Conservation (phyloP, 352 stramenopile genomes). For the Pythium scleroteichum region DNA sequence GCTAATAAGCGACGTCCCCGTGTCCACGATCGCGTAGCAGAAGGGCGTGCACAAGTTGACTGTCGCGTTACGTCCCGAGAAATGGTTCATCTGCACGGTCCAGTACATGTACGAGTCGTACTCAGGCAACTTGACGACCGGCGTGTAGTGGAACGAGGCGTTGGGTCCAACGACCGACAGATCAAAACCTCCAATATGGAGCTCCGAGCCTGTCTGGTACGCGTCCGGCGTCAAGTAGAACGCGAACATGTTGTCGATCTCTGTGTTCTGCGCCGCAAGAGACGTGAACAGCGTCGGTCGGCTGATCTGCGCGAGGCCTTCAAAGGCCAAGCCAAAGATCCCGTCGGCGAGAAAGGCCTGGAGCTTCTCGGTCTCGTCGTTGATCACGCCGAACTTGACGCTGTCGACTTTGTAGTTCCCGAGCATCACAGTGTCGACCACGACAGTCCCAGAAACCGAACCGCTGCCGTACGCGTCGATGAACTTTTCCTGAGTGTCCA, state of each 20-base stretch:
- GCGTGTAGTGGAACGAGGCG: constrained; percentile 88
- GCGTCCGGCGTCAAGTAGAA: constrained; percentile 86
- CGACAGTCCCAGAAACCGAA: constrained; percentile 74
- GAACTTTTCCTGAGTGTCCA: constrained; percentile 76
- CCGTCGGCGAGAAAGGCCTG: constrained; percentile 86
- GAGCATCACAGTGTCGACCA: constrained; percentile 70
- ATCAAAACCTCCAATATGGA: constrained; percentile 87
- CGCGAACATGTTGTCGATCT: constrained; percentile 85
- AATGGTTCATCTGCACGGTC: constrained; percentile 78
- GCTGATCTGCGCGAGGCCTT: constrained; percentile 86
- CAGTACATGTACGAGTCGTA: constrained; percentile 86
- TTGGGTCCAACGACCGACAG: constrained; percentile 77
- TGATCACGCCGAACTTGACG: constrained; percentile 77
- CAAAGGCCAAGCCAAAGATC: constrained; percentile 85
- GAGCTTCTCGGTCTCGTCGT: constrained; percentile 66
- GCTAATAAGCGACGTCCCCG: constrained; percentile 85
- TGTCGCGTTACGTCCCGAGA: constrained; percentile 29
- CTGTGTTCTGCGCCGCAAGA: constrained; percentile 62
- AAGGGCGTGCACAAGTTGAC: constrained; percentile 73
- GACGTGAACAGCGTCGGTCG: constrained; percentile 80
- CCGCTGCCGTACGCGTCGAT: constrained; percentile 83
- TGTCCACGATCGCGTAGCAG: constrained; percentile 90
- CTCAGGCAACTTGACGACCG: constrained; percentile 78
- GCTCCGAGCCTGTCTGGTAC: constrained; percentile 63
- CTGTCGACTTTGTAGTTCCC: constrained; percentile 68